Base-by-base conservation (phyloP, 306 rosid genomes). In the Quercus rubra region DNA sequence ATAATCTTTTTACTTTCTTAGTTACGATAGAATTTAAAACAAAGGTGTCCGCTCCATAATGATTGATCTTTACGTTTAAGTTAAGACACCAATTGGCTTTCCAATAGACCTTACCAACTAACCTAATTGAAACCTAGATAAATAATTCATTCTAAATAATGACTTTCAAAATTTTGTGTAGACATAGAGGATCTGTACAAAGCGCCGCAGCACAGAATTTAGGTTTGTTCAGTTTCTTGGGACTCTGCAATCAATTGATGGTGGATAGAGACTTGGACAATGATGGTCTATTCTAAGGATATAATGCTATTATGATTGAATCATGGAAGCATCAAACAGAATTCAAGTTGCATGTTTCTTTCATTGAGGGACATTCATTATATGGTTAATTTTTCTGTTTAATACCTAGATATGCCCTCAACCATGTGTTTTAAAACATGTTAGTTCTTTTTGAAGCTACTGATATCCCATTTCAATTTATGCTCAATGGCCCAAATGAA, bases 231-330 rank as follows among this genome's bases (percentile, higher is more conserved):
- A 33, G 38, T 0, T 33, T 33, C 38, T 1, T 33, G 38, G 38
- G 38, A 33, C 38, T 33, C 6, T 33, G 6, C 38, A 33, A 33
- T 33, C 38, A 33, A 33, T 33, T 33, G 38, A 33, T 33, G 38
- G 38, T 5, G 38, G 6, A 33, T 6, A 33, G 38, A 33, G 38
- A 33, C 38, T 33, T 33, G 38, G 6, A 33, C 38, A 33, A 33
- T 74, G 92, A 90, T 77, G 93, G 92, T 55, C 87, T 92, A 79
- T 92, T 90, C 81, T 93, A 90, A 78, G 97, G 97, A 64, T 92
- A 87, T 82, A 92, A 92, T 80, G 94, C 89, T 61, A 92, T 94
- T 77, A 94, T 92, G 91, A 85, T 92, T 76, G 92, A 90, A 79
- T 74, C 81, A 71, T 88, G 81, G 81, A 90, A 88, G 85, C 84